phyloP scores from a whole-genome alignment of 2,329 filamentous ascomycete species.

The Elsinoe perseae region DNA sequence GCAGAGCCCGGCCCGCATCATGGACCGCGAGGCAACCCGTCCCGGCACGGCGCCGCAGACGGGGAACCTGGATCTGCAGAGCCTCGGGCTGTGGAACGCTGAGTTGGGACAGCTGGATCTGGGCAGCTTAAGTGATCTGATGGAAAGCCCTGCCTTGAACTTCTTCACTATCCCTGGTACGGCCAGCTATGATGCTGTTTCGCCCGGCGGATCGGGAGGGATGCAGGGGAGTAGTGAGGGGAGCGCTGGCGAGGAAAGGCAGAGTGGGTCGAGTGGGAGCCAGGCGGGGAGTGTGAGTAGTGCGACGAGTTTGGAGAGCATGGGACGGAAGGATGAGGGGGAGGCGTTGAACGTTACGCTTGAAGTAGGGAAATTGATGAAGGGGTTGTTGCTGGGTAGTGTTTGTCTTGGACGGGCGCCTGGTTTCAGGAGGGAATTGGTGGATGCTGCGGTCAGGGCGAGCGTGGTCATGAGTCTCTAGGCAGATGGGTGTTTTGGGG shows the following conservation, averaged over 20 bases:
- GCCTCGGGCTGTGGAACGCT: constrained; percentile 10
- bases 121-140: constrained; percentile 7
- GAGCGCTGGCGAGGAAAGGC: no score
- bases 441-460: constrained; percentile 35
- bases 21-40: background rate
- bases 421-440: constrained; percentile 37
- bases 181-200: constrained; percentile 8
- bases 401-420: constrained; percentile 40
- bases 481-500: background rate
- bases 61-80: constrained; percentile 10
- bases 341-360: constrained; percentile 34
- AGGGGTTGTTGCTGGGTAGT: constrained; percentile 35
- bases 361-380: constrained; percentile 38
- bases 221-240: background rate
- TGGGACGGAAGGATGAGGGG: background rate
- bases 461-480: constrained; percentile 28
- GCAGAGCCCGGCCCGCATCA: background rate
- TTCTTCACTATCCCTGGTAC: constrained; percentile 15
- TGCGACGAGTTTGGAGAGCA: background rate
- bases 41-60: background rate
- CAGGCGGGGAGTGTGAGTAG: background rate
- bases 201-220: background rate
- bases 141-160: constrained; percentile 6
- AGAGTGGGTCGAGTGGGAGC: background rate
- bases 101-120: constrained; percentile 10